Conservation (phyloP, 2,329 filamentous ascomycete species). For the Fusarium sterilihyphosum region DNA sequence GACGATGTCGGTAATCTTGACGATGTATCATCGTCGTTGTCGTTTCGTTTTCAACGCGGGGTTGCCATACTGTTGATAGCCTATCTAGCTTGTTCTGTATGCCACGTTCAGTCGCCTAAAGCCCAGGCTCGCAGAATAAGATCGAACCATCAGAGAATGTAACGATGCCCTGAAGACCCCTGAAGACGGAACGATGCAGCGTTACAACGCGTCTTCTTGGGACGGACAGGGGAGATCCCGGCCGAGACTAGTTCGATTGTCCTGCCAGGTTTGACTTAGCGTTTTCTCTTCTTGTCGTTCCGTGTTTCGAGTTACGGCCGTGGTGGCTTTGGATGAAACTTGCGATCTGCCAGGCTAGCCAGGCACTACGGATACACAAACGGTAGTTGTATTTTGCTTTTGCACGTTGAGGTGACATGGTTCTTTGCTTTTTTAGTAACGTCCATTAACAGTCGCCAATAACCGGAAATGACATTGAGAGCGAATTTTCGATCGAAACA, state of each 20-base stretch:
- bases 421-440: background rate
- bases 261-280: slow-evolving; percentile 2
- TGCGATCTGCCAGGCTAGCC: slow-evolving; percentile 5
- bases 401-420: slow-evolving; percentile 24
- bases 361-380: slow-evolving; percentile 1
- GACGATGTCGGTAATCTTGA: slow-evolving; percentile 5
- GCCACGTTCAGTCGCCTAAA: slow-evolving; percentile 2
- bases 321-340: slow-evolving; percentile 19
- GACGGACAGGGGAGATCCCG: background rate
- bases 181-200: slow-evolving; percentile 14
- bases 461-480: background rate
- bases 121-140: slow-evolving; percentile 2
- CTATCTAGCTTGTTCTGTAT: background rate
- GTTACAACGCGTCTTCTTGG: slow-evolving; percentile 1
- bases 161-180: slow-evolving; percentile 10
- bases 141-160: slow-evolving; percentile 12
- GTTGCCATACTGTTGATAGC: background rate
- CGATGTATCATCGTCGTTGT: slow-evolving; percentile 1
- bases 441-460: background rate
- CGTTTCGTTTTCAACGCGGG: slow-evolving; percentile 17
- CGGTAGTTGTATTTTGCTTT: slow-evolving; percentile 9
- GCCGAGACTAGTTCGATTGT: background rate
- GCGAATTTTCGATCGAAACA: background rate
- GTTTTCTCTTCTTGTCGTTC: slow-evolving; percentile 27
- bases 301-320: slow-evolving; percentile 43